Conservation (phyloP, 2,329 filamentous ascomycete genomes). For the Aspergillus sp. region DNA sequence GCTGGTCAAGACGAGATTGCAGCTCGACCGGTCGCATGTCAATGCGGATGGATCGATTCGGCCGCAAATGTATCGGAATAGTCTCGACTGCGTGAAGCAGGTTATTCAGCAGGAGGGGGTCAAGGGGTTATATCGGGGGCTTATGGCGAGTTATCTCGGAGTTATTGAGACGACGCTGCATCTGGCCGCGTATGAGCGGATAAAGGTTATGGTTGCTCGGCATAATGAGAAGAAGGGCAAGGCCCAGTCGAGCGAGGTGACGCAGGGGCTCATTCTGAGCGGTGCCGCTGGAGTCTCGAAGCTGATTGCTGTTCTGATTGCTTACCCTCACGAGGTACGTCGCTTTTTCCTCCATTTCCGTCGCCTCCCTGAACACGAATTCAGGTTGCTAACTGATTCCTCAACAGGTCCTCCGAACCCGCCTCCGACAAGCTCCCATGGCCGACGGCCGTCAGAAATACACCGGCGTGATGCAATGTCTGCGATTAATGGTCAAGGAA, state of each 20-base stretch:
- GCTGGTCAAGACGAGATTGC: constrained; percentile 73
- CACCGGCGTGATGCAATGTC: constrained; percentile 41
- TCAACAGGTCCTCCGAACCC: constrained; percentile 40
- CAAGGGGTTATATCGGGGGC: constrained; percentile 82
- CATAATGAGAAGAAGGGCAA: constrained; percentile 19
- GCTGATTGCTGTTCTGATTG: constrained; percentile 36
- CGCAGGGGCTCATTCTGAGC: constrained; percentile 29
- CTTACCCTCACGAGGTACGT: constrained; percentile 43
- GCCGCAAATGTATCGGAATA: constrained; percentile 51
- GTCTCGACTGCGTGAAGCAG: constrained; percentile 71
- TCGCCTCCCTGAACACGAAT: neutral
- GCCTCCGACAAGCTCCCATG: constrained; percentile 41
- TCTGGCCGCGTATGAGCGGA: constrained; percentile 41
- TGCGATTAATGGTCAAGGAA: constrained; percentile 39
- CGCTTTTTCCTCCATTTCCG: neutral
- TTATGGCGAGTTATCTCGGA: constrained; percentile 69
- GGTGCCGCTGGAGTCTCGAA: constrained; percentile 42
- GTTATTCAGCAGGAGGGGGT: constrained; percentile 86
- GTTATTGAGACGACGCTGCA: constrained; percentile 43
- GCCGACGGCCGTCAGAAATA: constrained; percentile 42
- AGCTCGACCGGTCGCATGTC: constrained; percentile 44
- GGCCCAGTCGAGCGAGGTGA: constrained; percentile 20
- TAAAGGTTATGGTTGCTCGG: constrained; percentile 34
- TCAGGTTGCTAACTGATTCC: neutral
- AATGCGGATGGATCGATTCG: constrained; percentile 27